Base-by-base conservation (phyloP, 805 yeast species). In the Komagataella pastoris region DNA sequence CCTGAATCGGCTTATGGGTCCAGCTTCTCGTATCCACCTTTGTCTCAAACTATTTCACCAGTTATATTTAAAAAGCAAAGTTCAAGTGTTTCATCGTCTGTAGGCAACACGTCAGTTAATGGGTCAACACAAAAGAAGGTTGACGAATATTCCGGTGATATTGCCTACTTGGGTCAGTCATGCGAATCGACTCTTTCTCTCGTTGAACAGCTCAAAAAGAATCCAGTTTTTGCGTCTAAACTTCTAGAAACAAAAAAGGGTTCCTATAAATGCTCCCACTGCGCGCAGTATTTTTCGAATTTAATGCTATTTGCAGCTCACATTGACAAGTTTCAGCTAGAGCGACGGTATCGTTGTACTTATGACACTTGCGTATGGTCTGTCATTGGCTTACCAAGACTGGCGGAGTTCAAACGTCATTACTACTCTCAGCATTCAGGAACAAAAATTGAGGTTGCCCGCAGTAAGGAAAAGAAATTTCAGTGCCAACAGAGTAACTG, bases 351-450 rank as follows among this genome's bases (percentile, higher is more conserved):
- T 59, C 74, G 73, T 50, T 77, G 81, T 53, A 76, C 76, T 1
- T 66, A 71, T 50, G 56, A 60, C 17, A 64, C 67, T 17, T 76
- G 81, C 57, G 74, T 76, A 2, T 77, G 79, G 74, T 68, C 70
- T 43, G 64, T 74, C 3, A 58, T 76, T 14, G 81, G 81, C 0
- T 59, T 77, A 24, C 75, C 77, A 8, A 67, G 79, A 45, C 59
- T 71, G 40, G 73, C 75, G 2, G 81, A 76, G 55, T 65, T 76
- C 40, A 65, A 71, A 54, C 65, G 82, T 55, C 81, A 77, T 54
- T 72, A 77, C 57, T 67, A 73, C 3, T 67, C 74, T 24, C 77
- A 75, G 51, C 81, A 77, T 40, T 21, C 17, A 14, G 47, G 51
- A 14, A 19, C 19, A 17, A 14, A 7, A 14, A 19, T n/a, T 45